Percentiles rank a stretch among this genome's conserved stretches.
Evolutionary conservation across 106 monocot species (phyloP).

Genomic region (Dendrobium huoshanense): DNA sequence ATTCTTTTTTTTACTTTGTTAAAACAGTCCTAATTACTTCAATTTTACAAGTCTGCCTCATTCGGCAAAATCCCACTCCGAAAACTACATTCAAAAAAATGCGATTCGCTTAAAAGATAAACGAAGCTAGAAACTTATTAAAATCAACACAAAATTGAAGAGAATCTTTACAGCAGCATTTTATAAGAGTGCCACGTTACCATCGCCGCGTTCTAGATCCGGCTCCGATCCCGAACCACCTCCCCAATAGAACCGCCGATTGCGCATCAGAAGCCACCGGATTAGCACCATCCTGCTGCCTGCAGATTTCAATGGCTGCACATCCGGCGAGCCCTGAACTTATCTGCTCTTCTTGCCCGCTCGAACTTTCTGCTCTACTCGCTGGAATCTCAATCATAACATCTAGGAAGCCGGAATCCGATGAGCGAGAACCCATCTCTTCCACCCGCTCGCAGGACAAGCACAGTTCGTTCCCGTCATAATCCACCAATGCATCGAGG

Average conservation of each 20-base stretch:
- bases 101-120: neutral
- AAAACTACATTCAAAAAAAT: neutral
- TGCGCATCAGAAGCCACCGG: conserved; percentile 1
- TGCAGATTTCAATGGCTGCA: neutral
- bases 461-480: neutral
- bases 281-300: conserved; percentile 1
- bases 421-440: neutral
- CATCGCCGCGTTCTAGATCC: conserved; percentile 1
- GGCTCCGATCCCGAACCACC: neutral
- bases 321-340: neutral
- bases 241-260: neutral
- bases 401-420: neutral
- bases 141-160: neutral
- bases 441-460: neutral
- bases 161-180: neutral
- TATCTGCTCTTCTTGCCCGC: neutral
- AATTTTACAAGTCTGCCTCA: neutral
- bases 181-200: too few relatives aligned
- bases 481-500: neutral
- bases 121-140: neutral
- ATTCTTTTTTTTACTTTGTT: neutral
- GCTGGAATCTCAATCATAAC: neutral
- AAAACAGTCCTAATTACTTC: neutral
- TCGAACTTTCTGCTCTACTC: neutral
- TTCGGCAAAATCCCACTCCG: neutral